A percentile compares a stretch with the other conserved stretches of the same genome.
Evolutionary conservation across 2,329 filamentous ascomycete genomes (phyloP).

Genomic region (Hypoxylon sp.): DNA sequence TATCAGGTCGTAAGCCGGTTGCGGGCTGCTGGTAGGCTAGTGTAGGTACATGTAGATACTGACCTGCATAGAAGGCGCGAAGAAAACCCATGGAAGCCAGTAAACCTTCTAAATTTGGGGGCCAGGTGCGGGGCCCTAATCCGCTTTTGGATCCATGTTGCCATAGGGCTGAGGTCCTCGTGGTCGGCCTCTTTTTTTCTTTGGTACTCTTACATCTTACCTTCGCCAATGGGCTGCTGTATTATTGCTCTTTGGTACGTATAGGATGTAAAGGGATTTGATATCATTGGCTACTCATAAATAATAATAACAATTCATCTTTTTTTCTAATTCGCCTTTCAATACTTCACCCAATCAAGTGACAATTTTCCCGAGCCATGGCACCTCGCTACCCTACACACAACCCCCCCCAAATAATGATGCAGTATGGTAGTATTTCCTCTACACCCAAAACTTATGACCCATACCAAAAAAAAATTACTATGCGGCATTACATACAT

Average conservation of each 20-base stretch:
- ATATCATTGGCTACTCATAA: slow-evolving; percentile 10
- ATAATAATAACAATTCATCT: slow-evolving; percentile 24
- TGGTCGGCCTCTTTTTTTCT: slow-evolving; percentile 14
- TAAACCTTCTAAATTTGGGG: slow-evolving; percentile 32
- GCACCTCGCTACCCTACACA: background rate
- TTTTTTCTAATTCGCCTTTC: slow-evolving; percentile 10
- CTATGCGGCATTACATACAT: slow-evolving; percentile 22
- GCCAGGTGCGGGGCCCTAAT: slow-evolving; percentile 18
- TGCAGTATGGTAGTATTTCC: slow-evolving; percentile 4
- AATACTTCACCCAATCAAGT: slow-evolving; percentile 20
- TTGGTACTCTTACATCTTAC: slow-evolving; percentile 15
- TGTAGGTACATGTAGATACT: background rate
- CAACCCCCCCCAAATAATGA: slow-evolving; percentile 1
- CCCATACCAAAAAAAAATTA: slow-evolving; percentile 7
- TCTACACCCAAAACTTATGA: slow-evolving; percentile 5
- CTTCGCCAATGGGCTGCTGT: slow-evolving; percentile 11
- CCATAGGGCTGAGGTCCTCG: slow-evolving; percentile 38
- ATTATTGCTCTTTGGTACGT: slow-evolving; percentile 6
- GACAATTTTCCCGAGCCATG: slow-evolving; percentile 6
- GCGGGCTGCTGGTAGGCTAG: background rate
- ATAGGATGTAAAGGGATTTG: slow-evolving; percentile 18
- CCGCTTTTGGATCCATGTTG: slow-evolving; percentile 18
- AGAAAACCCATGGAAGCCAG: slow-evolving; percentile 27
- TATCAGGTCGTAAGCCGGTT: slow-evolving; percentile 17
- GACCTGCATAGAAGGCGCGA: slow-evolving; percentile 29